Conservation (phyloP, 805 yeast genomes). For the Candida dajiaensis region DNA sequence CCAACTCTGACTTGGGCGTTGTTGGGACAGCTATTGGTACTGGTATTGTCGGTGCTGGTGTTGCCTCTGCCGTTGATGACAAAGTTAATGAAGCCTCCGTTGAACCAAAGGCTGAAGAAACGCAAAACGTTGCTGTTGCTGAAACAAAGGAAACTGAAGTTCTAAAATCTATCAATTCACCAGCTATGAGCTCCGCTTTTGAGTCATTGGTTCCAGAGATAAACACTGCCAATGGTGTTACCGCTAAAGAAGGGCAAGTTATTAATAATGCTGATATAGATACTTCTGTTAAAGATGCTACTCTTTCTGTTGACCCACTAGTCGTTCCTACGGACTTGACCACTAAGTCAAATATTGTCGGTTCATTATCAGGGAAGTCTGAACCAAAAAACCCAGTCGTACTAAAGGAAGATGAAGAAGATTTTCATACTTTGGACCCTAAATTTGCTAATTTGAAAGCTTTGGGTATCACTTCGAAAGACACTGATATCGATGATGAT, state of each 20-base stretch:
- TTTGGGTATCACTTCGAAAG: constrained; percentile 1
- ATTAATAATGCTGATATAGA: neutral
- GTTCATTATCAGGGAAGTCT: neutral
- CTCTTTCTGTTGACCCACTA: no score
- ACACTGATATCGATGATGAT: constrained; percentile 5
- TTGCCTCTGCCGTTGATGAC: neutral
- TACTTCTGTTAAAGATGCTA: neutral
- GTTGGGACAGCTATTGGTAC: neutral
- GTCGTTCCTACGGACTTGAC: neutral
- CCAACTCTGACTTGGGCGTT: constrained; percentile 1
- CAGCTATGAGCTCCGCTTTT: neutral
- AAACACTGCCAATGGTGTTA: neutral
- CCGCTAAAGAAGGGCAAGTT: neutral
- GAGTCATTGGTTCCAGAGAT: neutral
- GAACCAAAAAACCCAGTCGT: constrained; percentile 3
- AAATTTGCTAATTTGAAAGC: constrained; percentile 12
- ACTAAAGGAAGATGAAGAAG: constrained; percentile 2
- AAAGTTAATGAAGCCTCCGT: neutral
- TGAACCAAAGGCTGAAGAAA: neutral
- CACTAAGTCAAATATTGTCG: neutral
- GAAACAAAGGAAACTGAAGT: neutral
- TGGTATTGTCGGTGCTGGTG: neutral
- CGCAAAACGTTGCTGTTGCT: neutral
- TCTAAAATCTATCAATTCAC: neutral
- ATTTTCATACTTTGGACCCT: constrained; percentile 19